A percentile compares a stretch with the other conserved stretches of the same genome.
phyloP scores from a whole-genome alignment of 1,284 basidiomycete genomes.

The Tausonia pullulans region DNA sequence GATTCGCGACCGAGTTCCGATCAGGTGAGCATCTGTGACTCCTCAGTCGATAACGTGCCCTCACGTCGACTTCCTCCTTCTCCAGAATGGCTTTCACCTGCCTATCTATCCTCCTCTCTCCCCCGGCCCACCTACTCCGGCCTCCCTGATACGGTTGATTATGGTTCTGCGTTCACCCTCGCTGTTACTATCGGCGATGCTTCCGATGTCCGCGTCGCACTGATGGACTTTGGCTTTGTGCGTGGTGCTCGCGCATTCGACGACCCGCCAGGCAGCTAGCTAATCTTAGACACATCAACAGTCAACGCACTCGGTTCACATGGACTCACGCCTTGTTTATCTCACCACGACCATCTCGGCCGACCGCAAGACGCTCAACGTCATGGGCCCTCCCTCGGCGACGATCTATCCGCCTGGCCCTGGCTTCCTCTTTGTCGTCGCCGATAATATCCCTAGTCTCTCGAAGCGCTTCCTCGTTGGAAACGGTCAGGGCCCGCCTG shows the following conservation, averaged over 20 bases:
- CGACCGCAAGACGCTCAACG: constrained; percentile 38
- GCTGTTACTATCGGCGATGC: background rate
- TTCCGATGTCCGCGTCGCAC: constrained; percentile 36
- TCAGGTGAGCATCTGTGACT: background rate
- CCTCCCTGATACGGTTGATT: constrained; percentile 40
- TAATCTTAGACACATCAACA: constrained; percentile 41
- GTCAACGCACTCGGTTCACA: constrained; percentile 48
- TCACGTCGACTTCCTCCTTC: background rate
- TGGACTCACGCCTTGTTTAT: constrained; percentile 64
- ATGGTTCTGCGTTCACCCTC: constrained; percentile 39
- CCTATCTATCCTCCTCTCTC: constrained; percentile 47
- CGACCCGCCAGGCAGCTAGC: too few relatives aligned
- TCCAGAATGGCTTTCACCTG: constrained; percentile 58
- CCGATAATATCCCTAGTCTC: constrained; percentile 54
- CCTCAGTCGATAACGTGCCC: background rate
- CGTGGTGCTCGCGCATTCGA: too few relatives aligned
- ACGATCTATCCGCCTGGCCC: constrained; percentile 68
- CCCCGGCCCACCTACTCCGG: constrained; percentile 43
- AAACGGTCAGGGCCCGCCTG: constrained; percentile 45
- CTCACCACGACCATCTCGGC: constrained; percentile 38
- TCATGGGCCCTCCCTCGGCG: constrained; percentile 50
- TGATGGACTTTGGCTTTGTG: constrained; percentile 62
- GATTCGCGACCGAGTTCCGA: constrained; percentile 41
- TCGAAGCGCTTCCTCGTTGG: constrained; percentile 61
- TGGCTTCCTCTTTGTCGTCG: constrained; percentile 60